Evolutionary conservation across 2,329 filamentous ascomycete genomes (phyloP).

Genomic region (Penicillium griseofulvum): DNA sequence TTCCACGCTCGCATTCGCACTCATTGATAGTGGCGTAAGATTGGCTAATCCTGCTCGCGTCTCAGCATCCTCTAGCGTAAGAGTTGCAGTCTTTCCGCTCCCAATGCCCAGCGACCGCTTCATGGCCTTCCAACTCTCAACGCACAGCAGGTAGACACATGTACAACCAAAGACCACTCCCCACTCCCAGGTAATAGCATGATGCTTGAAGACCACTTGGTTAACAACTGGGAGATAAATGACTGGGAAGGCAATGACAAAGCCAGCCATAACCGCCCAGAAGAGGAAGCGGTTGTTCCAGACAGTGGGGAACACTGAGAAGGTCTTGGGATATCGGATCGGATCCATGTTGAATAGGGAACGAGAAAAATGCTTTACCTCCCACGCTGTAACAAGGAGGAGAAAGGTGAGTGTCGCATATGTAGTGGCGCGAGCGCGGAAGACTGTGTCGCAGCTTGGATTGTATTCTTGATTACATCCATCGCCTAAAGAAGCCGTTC

Average conservation of each 20-base stretch:
- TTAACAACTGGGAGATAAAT: slow-evolving; percentile 68
- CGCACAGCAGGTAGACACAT: slow-evolving; percentile 59
- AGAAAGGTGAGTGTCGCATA: slow-evolving; percentile 74
- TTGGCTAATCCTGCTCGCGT: slow-evolving; percentile 29
- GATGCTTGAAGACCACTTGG: slow-evolving; percentile 62
- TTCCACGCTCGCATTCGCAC: slow-evolving; percentile 29
- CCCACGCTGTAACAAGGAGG: slow-evolving; percentile 73
- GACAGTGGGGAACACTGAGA: slow-evolving; percentile 63
- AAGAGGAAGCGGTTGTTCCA: slow-evolving; percentile 71
- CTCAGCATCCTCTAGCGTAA: slow-evolving; percentile 36
- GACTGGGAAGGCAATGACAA: slow-evolving; percentile 55
- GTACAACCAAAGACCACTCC: slow-evolving; percentile 61
- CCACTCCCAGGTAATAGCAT: slow-evolving; percentile 67
- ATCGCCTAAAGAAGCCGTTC: slow-evolving; percentile 50
- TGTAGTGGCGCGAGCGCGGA: slow-evolving; percentile 69
- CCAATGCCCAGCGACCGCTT: slow-evolving; percentile 52
- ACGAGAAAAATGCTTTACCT: slow-evolving; percentile 71
- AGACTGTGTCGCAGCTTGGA: slow-evolving; percentile 53
- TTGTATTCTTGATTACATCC: slow-evolving; percentile 55
- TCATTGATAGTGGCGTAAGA: slow-evolving; percentile 21
- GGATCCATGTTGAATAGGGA: slow-evolving; percentile 66
- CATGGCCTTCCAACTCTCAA: slow-evolving; percentile 64
- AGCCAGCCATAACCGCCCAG: slow-evolving; percentile 60
- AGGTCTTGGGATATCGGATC: slow-evolving; percentile 55
- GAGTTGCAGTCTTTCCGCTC: slow-evolving; percentile 30